These are phyloP conservation scores for Suillus ampliporus DNA, from an alignment of 768 basidiomycete species.

Conservation along the genomic window DNA sequence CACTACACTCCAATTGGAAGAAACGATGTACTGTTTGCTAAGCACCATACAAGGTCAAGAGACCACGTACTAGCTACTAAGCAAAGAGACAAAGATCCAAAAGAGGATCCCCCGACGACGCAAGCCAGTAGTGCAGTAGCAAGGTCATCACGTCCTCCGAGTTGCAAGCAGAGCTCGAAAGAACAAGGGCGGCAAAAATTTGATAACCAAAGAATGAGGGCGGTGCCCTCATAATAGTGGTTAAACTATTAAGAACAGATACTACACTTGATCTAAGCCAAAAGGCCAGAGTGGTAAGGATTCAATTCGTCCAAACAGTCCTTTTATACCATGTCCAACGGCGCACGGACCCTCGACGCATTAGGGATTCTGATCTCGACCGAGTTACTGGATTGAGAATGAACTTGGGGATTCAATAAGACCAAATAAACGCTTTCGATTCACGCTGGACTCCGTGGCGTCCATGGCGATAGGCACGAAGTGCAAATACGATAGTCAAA, in stretches of 20 bases:
- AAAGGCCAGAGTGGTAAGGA: slow-evolving; percentile 48
- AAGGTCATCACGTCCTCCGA: slow-evolving; percentile 38
- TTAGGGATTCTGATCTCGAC: no score
- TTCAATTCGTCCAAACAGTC: accelerated
- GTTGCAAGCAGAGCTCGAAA: slow-evolving; percentile 42
- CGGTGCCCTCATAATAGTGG: slow-evolving; percentile 57
- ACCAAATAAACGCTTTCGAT: background rate
- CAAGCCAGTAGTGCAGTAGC: slow-evolving; percentile 48
- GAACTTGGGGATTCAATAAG: background rate
- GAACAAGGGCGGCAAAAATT: slow-evolving; percentile 57
- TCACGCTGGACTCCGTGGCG: no score
- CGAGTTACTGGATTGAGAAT: background rate
- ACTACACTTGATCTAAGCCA: slow-evolving; percentile 60
- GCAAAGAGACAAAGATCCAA: slow-evolving; percentile 1
- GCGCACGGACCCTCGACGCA: slow-evolving; percentile 11
- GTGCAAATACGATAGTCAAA: no score
- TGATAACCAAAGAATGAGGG: slow-evolving; percentile 55
- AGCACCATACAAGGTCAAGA: background rate
- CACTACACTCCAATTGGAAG: no score
- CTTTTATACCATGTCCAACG: background rate
- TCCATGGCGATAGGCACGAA: no score
- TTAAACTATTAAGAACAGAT: slow-evolving; percentile 90
- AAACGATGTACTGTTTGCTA: background rate
- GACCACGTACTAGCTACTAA: background rate
- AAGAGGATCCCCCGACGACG: slow-evolving; percentile 30